A percentile compares a stretch with the other conserved stretches of the same genome.
Conservation (phyloP, 768 basidiomycete species). For the Sporobolomyces pararoseus region DNA sequence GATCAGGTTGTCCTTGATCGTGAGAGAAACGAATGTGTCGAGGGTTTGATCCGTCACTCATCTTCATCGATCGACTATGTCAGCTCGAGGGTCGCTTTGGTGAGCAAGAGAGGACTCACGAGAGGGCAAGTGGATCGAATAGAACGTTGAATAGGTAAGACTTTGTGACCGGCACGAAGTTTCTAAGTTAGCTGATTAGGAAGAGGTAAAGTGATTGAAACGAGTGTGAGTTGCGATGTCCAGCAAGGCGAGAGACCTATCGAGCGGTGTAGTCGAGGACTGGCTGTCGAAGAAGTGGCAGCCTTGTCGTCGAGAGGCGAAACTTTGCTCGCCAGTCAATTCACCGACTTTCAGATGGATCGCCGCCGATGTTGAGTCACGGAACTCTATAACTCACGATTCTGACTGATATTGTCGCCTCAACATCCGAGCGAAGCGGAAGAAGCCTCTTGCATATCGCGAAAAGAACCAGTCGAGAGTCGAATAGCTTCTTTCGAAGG, state of each 20-base stretch:
- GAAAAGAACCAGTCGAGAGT: no score
- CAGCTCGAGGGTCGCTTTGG: no score
- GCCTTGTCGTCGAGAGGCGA: not conserved
- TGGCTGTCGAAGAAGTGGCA: slow-evolving; percentile 8
- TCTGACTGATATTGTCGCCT: no score
- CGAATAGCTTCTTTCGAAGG: no score
- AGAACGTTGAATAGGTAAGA: not conserved
- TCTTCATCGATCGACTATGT: not conserved
- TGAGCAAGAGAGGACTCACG: not conserved
- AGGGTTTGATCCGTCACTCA: not conserved
- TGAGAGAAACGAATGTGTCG: slow-evolving; percentile 34
- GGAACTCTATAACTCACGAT: no score
- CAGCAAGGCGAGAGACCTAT: slow-evolving; percentile 17
- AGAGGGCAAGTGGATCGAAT: not conserved
- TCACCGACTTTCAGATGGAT: not conserved
- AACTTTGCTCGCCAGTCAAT: slow-evolving; percentile 13
- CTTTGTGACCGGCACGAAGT: slow-evolving; percentile 12
- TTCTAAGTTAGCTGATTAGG: not conserved
- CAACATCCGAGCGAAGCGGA: no score
- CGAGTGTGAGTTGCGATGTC: slow-evolving; percentile 14
- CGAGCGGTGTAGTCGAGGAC: not conserved
- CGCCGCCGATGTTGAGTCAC: slow-evolving; percentile 9
- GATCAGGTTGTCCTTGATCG: slow-evolving; percentile 20
- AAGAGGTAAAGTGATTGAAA: not conserved
- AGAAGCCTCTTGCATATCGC: no score